These are phyloP conservation scores for Clonostachys chloroleuca DNA, from an alignment of 2,329 filamentous ascomycete species.

Conservation along the genomic window DNA sequence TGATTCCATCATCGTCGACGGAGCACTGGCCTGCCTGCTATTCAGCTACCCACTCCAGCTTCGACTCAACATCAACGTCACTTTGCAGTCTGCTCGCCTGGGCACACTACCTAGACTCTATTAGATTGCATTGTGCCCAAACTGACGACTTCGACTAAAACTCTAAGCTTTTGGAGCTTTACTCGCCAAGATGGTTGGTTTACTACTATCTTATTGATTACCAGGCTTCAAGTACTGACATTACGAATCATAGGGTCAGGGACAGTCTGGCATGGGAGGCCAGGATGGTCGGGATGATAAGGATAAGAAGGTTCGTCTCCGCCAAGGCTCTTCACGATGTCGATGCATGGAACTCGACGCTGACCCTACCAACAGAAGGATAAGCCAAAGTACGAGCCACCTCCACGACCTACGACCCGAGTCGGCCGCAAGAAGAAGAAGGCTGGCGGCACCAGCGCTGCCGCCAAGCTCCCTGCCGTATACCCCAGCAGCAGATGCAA, in stretches of 20 bases:
- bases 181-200: constrained; percentile 27
- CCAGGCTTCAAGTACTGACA: no score
- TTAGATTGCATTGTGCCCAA: no score
- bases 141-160: not conserved
- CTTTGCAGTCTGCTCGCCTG: no score
- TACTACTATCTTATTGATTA: not conserved
- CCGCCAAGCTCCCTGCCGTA: constrained; percentile 89
- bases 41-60: no score
- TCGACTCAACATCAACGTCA: no score
- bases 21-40: not conserved
- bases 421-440: constrained; percentile 99
- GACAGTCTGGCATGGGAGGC: constrained; percentile 80
- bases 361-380: constrained; percentile 67
- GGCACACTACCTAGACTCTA: no score
- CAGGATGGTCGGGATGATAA: constrained; percentile 74
- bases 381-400: constrained; percentile 99
- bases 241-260: constrained; percentile 58
- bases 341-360: not conserved
- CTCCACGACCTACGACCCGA: constrained; percentile 92
- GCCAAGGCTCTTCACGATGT: no score
- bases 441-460: constrained; percentile 85
- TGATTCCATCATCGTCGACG: constrained; percentile 27
- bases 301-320: constrained; percentile 80
- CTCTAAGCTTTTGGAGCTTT: constrained; percentile 15
- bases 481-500: constrained; percentile 98